Evolutionary conservation across 1,284 basidiomycete genomes (phyloP).

Genomic region (Malassezia brasiliensis): DNA sequence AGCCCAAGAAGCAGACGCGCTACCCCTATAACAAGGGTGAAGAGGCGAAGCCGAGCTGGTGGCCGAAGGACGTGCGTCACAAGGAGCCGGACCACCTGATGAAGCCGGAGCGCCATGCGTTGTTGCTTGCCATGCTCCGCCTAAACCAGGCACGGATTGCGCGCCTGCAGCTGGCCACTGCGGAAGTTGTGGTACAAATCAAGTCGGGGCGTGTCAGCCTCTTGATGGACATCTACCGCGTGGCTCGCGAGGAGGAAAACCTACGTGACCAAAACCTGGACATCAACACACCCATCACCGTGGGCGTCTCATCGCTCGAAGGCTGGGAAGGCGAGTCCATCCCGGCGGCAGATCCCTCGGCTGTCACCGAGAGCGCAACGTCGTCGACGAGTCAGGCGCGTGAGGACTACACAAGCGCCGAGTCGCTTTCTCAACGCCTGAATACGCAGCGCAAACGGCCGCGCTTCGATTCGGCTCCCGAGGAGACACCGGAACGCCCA

Average conservation of each 20-base stretch:
- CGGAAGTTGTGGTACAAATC: slow-evolving; percentile 51
- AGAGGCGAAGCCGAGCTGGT: slow-evolving; percentile 53
- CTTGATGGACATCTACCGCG: slow-evolving; percentile 52
- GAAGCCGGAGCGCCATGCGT: slow-evolving; percentile 50
- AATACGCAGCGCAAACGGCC: not conserved
- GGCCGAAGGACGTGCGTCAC: slow-evolving; percentile 53
- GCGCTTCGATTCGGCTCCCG: not conserved
- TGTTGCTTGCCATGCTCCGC: slow-evolving; percentile 51
- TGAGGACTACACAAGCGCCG: not conserved
- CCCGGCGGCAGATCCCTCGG: not conserved
- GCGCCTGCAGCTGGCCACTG: slow-evolving; percentile 52
- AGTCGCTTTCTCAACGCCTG: not conserved
- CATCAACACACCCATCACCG: slow-evolving; percentile 25
- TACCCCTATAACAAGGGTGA: slow-evolving; percentile 55
- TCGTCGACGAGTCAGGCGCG: not conserved
- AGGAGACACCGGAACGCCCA: not conserved
- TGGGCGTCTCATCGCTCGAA: slow-evolving; percentile 31
- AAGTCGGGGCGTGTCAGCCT: slow-evolving; percentile 51
- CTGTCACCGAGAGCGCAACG: not conserved
- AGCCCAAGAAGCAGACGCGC: slow-evolving; percentile 54
- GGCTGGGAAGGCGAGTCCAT: slow-evolving; percentile 23
- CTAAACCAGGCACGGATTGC: slow-evolving; percentile 49
- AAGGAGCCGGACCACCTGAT: slow-evolving; percentile 54
- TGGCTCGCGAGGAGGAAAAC: slow-evolving; percentile 50
- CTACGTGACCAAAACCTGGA: slow-evolving; percentile 25